Evolutionary conservation across 805 yeast genomes (phyloP).

Genomic region (Candida adriatica): DNA sequence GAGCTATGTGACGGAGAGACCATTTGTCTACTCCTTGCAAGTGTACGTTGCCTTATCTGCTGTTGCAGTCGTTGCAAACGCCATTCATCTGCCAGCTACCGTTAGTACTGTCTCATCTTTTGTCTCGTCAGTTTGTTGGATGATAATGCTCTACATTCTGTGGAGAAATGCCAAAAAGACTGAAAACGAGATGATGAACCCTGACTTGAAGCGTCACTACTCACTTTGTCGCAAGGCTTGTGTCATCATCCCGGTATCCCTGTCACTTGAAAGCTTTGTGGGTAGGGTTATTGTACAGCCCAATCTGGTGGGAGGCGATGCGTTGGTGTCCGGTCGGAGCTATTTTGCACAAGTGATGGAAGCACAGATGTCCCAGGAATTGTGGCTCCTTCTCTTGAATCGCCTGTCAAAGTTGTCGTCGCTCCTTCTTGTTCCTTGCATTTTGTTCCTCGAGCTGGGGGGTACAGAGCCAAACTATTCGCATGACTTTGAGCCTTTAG

Average conservation of each 20-base stretch:
- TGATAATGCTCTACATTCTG: conserved; percentile 16
- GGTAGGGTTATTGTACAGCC: conserved; percentile 1
- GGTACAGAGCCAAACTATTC: conserved; percentile 10
- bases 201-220: conserved; percentile 10
- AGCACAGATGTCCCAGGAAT: conserved; percentile 4
- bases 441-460: conserved; percentile 9
- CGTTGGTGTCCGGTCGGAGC: background rate
- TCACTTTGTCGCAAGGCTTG: conserved; percentile 3
- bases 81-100: conserved; percentile 1
- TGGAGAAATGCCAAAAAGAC: conserved; percentile 13
- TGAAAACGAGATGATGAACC: conserved; percentile 11
- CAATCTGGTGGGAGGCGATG: background rate
- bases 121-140: too few relatives aligned
- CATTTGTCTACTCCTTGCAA: too few relatives aligned
- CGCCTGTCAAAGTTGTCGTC: conserved; percentile 10
- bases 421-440: conserved; percentile 9
- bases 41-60: conserved; percentile 1
- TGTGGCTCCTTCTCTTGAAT: conserved; percentile 8
- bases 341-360: conserved; percentile 5
- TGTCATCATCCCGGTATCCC: conserved; percentile 8
- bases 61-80: conserved; percentile 20
- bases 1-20: too few relatives aligned
- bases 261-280: background rate
- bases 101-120: conserved; percentile 11
- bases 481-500: too few relatives aligned